phyloP scores from a whole-genome alignment of 257 asterid genomes.

The Nemophila menziesii region DNA sequence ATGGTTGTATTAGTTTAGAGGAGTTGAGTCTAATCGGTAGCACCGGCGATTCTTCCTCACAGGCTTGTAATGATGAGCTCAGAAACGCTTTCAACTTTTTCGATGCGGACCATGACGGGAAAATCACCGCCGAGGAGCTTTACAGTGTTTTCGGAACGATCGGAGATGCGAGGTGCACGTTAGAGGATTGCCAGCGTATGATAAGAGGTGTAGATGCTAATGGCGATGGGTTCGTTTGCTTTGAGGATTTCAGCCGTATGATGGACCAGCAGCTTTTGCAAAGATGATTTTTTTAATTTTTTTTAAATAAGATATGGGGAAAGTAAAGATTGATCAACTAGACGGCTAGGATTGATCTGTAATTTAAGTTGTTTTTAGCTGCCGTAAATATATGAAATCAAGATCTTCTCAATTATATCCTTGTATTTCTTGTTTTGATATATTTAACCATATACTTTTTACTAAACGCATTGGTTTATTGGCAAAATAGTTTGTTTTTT shows the following conservation, averaged over 20 bases:
- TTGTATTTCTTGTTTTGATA: background rate
- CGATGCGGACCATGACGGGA: constrained; percentile 74
- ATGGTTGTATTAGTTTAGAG: constrained; percentile 49
- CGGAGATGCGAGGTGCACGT: constrained; percentile 62
- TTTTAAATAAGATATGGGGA: background rate
- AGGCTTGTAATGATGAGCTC: constrained; percentile 41
- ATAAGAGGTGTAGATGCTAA: constrained; percentile 55
- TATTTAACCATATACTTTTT: no score
- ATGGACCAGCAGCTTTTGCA: constrained; percentile 37
- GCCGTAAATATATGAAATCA: constrained; percentile 10
- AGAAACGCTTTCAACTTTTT: constrained; percentile 59
- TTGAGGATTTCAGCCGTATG: constrained; percentile 71
- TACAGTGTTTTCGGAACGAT: constrained; percentile 39
- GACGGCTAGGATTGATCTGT: constrained; percentile 16
- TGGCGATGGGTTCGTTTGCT: constrained; percentile 89
- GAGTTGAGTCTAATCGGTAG: constrained; percentile 37
- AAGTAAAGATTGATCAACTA: constrained; percentile 1
- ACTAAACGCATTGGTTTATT: no score
- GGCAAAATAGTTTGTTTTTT: background rate
- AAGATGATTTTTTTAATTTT: background rate
- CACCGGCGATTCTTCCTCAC: constrained; percentile 51
- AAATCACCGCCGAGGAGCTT: constrained; percentile 75
- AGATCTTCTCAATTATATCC: background rate
- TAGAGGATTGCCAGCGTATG: constrained; percentile 90
- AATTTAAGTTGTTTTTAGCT: background rate